Base-by-base conservation (phyloP, 768 basidiomycete species). In the Terana coerulea region DNA sequence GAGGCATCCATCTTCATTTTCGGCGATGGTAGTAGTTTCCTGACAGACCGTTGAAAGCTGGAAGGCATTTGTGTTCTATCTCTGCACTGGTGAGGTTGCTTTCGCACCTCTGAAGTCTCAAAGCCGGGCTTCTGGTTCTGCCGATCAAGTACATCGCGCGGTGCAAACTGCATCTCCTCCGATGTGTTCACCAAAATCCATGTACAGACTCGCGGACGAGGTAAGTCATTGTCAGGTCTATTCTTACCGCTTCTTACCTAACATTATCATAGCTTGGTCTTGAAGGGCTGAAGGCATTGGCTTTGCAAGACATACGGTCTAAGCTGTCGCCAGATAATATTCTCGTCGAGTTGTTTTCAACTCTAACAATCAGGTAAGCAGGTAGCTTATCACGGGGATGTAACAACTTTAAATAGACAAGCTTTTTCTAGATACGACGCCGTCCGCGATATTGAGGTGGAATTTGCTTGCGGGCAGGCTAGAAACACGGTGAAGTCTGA, bases 121-220 rank as follows among this genome's bases (percentile, higher is more conserved):
- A 21, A 33, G 33, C 10, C 30, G 50, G 29, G 44, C 22, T 5
- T 24, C 14, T 24, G 22, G 5, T 24, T 21, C 25, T 6, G 26
- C 41, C 24, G 40, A 21, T 0, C 47, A 44, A 28, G 30, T 6
- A 10, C 30, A 34, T 36, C 15, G 30, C 47, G 25, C 15, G 41
- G 14, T 12, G 22, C 14, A 24, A 17, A 25, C 31, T 17, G 28
- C 21, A 25, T 4, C 36, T 24, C 48, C 51, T 9, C 58, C 54
- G 2, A 22, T 47, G 4, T 62, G 59, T 33, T 64, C 63, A 0
- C 57, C 61, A 2, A 64, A 75, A 47, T 75, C 72, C 0, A 75
- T 75, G 69, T 75, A 73, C 54, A 69, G 69, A 9, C 59, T 75
- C 11, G 72, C 73, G 4, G 58, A 59, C 21, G 72, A 74, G 66